Percentiles rank a stretch among this genome's conserved stretches.
These are phyloP conservation scores for Pseudocercospora crystallina DNA, from an alignment of 2,329 filamentous ascomycete species.

Conservation along the genomic window DNA sequence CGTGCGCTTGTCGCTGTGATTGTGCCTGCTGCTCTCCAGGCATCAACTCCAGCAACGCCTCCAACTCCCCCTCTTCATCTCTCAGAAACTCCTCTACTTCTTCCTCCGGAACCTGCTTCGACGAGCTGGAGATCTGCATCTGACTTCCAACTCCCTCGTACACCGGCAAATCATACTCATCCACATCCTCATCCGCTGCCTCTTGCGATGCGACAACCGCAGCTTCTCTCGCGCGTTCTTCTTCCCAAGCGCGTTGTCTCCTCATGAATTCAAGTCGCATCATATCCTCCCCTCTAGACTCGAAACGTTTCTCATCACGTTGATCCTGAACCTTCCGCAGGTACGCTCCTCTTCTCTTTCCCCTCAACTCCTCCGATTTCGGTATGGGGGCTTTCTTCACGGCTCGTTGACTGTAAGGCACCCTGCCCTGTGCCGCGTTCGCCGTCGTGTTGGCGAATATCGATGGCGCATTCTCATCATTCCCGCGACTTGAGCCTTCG, in stretches of 20 bases:
- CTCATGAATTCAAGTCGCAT: conserved; percentile 49
- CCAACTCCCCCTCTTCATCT: conserved; percentile 47
- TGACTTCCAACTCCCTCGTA: conserved; percentile 1
- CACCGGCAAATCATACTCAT: conserved; percentile 19
- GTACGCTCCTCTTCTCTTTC: conserved; percentile 66
- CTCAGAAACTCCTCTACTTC: conserved; percentile 42
- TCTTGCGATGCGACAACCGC: conserved; percentile 29
- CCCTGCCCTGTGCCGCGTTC: neutral
- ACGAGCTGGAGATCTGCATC: conserved; percentile 1
- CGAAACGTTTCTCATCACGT: conserved; percentile 49
- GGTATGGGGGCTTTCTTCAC: conserved; percentile 64
- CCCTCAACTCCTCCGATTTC: conserved; percentile 60
- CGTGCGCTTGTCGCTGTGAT: no score
- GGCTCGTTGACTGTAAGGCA: conserved; percentile 52
- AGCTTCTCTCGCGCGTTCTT: conserved; percentile 43
- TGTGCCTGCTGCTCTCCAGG: conserved; percentile 26
- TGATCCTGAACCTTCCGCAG: conserved; percentile 56
- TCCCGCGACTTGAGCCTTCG: no score
- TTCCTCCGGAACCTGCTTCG: conserved; percentile 24
- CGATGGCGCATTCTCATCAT: no score
- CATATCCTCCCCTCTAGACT: conserved; percentile 49
- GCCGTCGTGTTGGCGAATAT: no score
- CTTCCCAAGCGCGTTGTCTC: conserved; percentile 47
- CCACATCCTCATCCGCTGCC: conserved; percentile 22
- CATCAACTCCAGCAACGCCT: conserved; percentile 47